Evolutionary conservation across 257 asterid species (phyloP), one percentile per base, ranked within the genome.

Genomic region (Henckelia pumila): DNA sequence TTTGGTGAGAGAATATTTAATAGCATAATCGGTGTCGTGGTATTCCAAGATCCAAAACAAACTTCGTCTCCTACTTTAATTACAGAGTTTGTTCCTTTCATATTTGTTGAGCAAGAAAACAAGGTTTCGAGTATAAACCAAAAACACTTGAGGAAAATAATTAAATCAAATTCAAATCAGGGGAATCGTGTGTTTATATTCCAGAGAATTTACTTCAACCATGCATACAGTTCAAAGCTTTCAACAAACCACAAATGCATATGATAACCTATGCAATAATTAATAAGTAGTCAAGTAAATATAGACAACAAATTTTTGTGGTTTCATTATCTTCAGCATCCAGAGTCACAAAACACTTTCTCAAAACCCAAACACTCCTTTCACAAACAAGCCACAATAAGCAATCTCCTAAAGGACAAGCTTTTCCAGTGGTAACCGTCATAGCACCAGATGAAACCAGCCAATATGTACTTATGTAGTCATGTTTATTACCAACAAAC

Each of bases 101-200:
- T 63, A 64, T 47, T 44, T 40, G 20, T 6, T n/a, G 30, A 37
- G 56, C 50, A n/a, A 47, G 16, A 68, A 35, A 35, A 35, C 52
- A 26, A 14, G 25, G 24, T 24, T 47, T 37, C 6, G 23, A 44
- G 33, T 56, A 67, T 32, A 23, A 22, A 32, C 33, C 5, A 19
- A 29, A 23, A n/a, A n/a, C 13, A 22, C 47, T 71, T 33, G 56
- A 58, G 66, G 66, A 28, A 19, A 26, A 14, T 11, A 56, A 11
- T 61, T 25, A 61, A 50, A 52, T 52, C 35, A 53, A 70, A 61
- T 40, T 30, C 50, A 57, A 44, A 64, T 35, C 29, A 44, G 40
- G 61, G 29, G 7, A 13, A 8, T 33, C 20, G 24, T 61, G 44
- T 35, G 23, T 47, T 28, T n/a, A 22, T 50, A 66, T 67, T 73